Percentiles rank a stretch among this genome's conserved stretches.
phyloP scores from a whole-genome alignment of 2,329 filamentous ascomycete genomes.

The Coniochaeta pulveracea region DNA sequence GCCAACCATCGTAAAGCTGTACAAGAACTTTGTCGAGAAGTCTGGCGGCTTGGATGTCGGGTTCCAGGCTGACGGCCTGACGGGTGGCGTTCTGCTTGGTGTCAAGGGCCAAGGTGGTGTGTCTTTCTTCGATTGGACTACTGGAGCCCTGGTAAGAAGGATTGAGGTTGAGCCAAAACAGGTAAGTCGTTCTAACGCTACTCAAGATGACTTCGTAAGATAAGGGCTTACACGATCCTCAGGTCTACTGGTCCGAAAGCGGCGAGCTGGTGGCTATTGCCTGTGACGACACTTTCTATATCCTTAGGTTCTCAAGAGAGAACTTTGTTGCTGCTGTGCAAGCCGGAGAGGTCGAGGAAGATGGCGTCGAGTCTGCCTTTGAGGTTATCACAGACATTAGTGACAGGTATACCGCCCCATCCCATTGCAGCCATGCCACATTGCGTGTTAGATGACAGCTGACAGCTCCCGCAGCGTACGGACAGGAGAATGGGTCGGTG shows the following conservation, averaged over 20 bases:
- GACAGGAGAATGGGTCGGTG: slow-evolving; percentile 94
- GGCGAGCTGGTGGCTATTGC: slow-evolving; percentile 88
- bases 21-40: slow-evolving; percentile 96
- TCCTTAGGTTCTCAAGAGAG: slow-evolving; percentile 83
- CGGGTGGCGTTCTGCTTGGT: slow-evolving; percentile 80
- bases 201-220: too few species aligned
- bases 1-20: slow-evolving; percentile 86
- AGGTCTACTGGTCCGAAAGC: slow-evolving; percentile 96
- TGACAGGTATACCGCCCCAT: slow-evolving; percentile 51
- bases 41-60: slow-evolving; percentile 80
- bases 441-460: background rate
- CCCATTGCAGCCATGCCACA: background rate
- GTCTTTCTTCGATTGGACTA: slow-evolving; percentile 94
- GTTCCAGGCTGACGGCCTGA: slow-evolving; percentile 86
- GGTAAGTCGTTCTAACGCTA: slow-evolving; percentile 13
- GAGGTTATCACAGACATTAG: slow-evolving; percentile 94
- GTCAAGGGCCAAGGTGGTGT: slow-evolving; percentile 92
- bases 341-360: slow-evolving; percentile 69
- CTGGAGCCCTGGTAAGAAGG: slow-evolving; percentile 75
- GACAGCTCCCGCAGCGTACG: slow-evolving; percentile 48
- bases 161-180: slow-evolving; percentile 69
- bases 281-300: slow-evolving; percentile 92
- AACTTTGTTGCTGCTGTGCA: slow-evolving; percentile 78
- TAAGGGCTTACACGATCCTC: slow-evolving; percentile 4
- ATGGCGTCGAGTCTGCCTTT: slow-evolving; percentile 91